Conservation (phyloP, 2,329 filamentous ascomycete genomes). For the Byssochlamys sp. region DNA sequence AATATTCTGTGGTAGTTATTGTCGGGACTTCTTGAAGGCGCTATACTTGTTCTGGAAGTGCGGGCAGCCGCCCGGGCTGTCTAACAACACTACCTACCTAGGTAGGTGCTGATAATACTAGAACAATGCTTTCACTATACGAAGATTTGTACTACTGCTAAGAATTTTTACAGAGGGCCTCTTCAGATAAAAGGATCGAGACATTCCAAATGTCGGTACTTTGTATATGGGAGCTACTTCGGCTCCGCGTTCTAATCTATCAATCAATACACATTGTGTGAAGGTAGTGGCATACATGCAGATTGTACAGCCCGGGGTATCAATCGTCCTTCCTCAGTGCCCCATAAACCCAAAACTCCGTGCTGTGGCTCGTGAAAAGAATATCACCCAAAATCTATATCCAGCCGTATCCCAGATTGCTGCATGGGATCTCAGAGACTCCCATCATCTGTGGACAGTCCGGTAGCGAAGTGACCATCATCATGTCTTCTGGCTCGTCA, state of each 20-base stretch:
- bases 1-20: too few species aligned
- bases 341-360: constrained; percentile 18
- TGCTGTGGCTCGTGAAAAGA: constrained; percentile 21
- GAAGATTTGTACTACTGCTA: too few species aligned
- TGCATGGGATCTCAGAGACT: constrained; percentile 19
- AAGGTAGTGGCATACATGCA: not conserved
- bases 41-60: not conserved
- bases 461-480: constrained; percentile 13
- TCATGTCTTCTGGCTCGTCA: constrained; percentile 16
- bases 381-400: constrained; percentile 14
- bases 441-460: constrained; percentile 18
- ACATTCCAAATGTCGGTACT: not conserved
- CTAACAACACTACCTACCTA: too few species aligned
- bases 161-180: too few species aligned
- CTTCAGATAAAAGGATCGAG: not conserved
- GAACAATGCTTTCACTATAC: too few species aligned
- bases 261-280: not conserved
- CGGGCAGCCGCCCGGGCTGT: too few species aligned
- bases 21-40: not conserved
- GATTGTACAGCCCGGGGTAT: constrained; percentile 13
- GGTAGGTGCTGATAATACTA: too few species aligned
- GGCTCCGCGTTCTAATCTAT: not conserved
- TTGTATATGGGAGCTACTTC: not conserved
- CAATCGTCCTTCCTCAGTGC: constrained; percentile 12
- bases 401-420: constrained; percentile 28